A percentile compares a stretch with the other conserved stretches of the same genome.
phyloP scores from a whole-genome alignment of 2,329 filamentous ascomycete genomes.

The Beauveria rudraprayagi region DNA sequence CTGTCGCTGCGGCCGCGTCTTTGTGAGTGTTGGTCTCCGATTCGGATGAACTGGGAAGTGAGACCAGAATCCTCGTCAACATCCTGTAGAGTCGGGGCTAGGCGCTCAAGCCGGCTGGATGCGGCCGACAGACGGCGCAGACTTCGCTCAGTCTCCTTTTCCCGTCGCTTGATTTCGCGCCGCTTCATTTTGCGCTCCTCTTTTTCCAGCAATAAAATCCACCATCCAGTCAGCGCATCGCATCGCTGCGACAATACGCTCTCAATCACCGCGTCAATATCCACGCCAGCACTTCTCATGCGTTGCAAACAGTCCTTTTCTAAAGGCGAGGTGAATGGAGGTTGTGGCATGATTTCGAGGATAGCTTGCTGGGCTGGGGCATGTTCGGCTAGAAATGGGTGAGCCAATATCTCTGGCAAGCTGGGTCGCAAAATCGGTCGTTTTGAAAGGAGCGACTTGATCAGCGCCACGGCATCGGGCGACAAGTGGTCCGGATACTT shows the following conservation, averaged over 20 bases:
- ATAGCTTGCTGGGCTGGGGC: slow-evolving; percentile 85
- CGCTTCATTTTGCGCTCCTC: slow-evolving; percentile 80
- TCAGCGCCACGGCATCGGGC: slow-evolving; percentile 65
- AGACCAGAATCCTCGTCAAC: slow-evolving; percentile 67
- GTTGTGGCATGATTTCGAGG: slow-evolving; percentile 68
- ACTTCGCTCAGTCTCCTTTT: slow-evolving; percentile 75
- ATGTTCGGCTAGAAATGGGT: slow-evolving; percentile 82
- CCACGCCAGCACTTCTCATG: slow-evolving; percentile 88
- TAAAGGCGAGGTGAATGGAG: slow-evolving; percentile 75
- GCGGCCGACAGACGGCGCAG: slow-evolving; percentile 79
- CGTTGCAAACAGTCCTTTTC: slow-evolving; percentile 88
- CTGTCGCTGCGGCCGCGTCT: slow-evolving; percentile 71
- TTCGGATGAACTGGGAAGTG: slow-evolving; percentile 33
- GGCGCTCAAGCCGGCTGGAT: slow-evolving; percentile 74
- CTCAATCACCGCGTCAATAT: slow-evolving; percentile 90
- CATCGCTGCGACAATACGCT: slow-evolving; percentile 86
- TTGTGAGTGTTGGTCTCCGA: slow-evolving; percentile 40
- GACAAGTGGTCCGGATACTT: slow-evolving; percentile 76
- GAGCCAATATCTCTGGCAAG: slow-evolving; percentile 74
- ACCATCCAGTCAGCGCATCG: slow-evolving; percentile 89
- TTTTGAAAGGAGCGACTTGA: slow-evolving; percentile 80
- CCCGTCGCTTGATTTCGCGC: slow-evolving; percentile 73
- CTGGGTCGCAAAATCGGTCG: slow-evolving; percentile 75
- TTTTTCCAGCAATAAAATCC: slow-evolving; percentile 89
- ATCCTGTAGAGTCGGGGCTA: slow-evolving; percentile 68